These are phyloP conservation scores for Globisporangium sylvaticum DNA, from an alignment of 352 stramenopile genomes.

Conservation along the genomic window DNA sequence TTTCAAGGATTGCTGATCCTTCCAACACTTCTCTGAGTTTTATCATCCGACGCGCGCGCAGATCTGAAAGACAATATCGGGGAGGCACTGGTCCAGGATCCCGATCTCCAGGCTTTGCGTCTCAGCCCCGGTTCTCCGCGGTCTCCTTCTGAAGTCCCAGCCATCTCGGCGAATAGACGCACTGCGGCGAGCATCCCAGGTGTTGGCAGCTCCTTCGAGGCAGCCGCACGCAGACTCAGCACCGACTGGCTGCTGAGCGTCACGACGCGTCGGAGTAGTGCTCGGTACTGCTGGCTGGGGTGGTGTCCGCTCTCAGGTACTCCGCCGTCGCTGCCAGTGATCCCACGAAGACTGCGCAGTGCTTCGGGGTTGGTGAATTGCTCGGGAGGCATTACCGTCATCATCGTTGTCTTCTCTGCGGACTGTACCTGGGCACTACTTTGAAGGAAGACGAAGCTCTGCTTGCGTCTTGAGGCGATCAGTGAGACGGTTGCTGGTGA, in stretches of 20 bases:
- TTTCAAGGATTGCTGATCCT: too few relatives aligned
- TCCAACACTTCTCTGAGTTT: too few relatives aligned
- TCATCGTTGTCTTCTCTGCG: background rate
- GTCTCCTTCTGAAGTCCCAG: background rate
- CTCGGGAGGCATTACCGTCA: background rate
- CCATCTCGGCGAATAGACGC: constrained; percentile 7
- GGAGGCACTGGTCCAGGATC: constrained; percentile 12
- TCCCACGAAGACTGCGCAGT: constrained; percentile 10
- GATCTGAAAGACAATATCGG: constrained; percentile 10
- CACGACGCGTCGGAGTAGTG: constrained; percentile 4
- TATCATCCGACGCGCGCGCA: background rate
- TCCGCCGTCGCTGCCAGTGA: constrained; percentile 12
- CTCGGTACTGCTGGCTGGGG: background rate
- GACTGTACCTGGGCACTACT: background rate
- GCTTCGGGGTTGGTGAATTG: constrained; percentile 10
- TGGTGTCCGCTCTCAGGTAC: background rate
- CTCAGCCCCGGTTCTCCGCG: too few relatives aligned
- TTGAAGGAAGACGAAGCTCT: background rate
- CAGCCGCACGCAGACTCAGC: constrained; percentile 20
- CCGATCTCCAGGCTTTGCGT: background rate
- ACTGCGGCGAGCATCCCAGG: constrained; percentile 10
- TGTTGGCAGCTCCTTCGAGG: constrained; percentile 15
- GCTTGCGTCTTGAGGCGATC: constrained; percentile 7
- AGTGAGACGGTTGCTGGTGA: background rate
- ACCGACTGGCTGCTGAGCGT: constrained; percentile 16